Conservation (phyloP, 345 rosid genomes). For the Salix brachista region DNA sequence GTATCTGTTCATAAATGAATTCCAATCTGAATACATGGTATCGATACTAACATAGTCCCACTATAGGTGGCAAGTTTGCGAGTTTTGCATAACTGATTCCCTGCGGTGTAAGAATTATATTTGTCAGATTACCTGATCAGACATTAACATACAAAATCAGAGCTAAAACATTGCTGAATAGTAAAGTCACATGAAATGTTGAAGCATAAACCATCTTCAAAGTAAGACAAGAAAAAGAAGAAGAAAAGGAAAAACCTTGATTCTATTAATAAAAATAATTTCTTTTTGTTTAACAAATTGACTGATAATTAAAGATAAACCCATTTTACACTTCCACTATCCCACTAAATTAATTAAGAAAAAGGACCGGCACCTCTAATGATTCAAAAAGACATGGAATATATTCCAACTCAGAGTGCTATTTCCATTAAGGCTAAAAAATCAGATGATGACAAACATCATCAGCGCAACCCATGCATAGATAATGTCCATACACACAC, state of each 20-base stretch:
- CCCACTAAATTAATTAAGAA: not conserved
- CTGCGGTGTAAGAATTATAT: constrained; percentile 39
- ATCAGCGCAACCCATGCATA: not conserved
- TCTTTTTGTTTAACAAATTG: not conserved
- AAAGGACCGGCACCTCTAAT: constrained; percentile 12
- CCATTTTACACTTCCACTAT: constrained; percentile 7
- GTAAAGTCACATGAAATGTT: not conserved
- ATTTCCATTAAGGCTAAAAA: constrained; percentile 5
- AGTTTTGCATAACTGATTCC: constrained; percentile 99
- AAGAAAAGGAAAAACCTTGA: not conserved
- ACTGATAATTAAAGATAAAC: not conserved
- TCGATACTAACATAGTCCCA: constrained; percentile 79
- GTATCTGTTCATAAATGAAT: not conserved
- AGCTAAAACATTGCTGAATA: not conserved
- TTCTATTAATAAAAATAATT: not conserved
- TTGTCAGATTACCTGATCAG: not conserved
- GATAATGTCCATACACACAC: not conserved
- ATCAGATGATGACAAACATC: not conserved
- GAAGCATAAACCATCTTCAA: constrained; percentile 17
- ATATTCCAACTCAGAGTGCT: constrained; percentile 15
- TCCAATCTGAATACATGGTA: not conserved
- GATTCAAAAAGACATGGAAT: constrained; percentile 24
- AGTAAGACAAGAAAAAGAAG: not conserved
- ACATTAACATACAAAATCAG: not conserved
- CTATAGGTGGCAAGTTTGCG: constrained; percentile 86